Conservation (phyloP, 164 flowering plant species). For the Berberis thunbergii region DNA sequence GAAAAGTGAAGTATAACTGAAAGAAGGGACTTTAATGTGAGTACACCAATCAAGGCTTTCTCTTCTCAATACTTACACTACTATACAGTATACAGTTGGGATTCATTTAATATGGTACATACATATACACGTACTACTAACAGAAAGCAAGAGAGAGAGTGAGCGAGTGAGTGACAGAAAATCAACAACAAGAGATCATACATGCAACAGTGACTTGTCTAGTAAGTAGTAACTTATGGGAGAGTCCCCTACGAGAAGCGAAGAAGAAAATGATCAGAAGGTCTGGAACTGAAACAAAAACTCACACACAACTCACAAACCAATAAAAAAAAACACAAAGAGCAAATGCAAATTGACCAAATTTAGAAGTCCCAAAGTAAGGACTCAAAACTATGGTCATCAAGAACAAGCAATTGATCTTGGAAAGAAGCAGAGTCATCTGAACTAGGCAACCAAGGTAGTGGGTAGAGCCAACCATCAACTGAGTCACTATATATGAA, state of each 20-base stretch:
- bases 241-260: too few species aligned
- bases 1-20: slow-evolving; percentile 1
- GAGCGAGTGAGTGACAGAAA: neutral
- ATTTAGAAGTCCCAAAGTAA: slow-evolving; percentile 23
- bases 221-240: too few species aligned
- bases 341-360: neutral
- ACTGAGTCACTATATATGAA: slow-evolving; percentile 28
- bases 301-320: too few species aligned
- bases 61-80: slow-evolving; percentile 9
- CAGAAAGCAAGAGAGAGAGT: neutral
- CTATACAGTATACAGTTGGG: slow-evolving; percentile 13
- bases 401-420: slow-evolving; percentile 16
- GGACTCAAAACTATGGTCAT: slow-evolving; percentile 17
- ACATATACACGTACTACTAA: neutral
- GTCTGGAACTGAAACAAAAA: too few species aligned
- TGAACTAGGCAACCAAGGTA: slow-evolving; percentile 26
- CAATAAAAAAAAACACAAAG: neutral
- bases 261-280: too few species aligned
- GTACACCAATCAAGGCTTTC: slow-evolving; percentile 14
- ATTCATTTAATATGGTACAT: slow-evolving; percentile 12
- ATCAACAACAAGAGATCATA: neutral
- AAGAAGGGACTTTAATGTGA: slow-evolving; percentile 2
- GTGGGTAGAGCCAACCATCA: slow-evolving; percentile 32
- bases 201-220: too few species aligned
- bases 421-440: slow-evolving; percentile 20